phyloP scores from a whole-genome alignment of 805 yeast genomes.

The Maudiozyma turicensis region DNA sequence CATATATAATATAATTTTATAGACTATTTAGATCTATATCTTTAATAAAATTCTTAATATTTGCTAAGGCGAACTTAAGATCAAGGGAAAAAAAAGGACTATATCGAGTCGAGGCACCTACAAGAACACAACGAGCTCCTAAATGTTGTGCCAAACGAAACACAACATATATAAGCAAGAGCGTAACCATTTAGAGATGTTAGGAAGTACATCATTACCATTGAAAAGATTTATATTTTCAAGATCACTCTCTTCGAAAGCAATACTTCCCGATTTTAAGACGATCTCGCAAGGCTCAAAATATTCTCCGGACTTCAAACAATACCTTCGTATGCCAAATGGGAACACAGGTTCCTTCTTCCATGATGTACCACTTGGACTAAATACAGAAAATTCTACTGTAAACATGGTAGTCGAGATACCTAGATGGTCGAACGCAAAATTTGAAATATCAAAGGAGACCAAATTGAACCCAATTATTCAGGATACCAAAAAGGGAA shows the following conservation, averaged over 20 bases:
- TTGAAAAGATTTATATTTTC: background rate
- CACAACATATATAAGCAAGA: too few species aligned
- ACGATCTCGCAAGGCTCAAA: conserved; percentile 30
- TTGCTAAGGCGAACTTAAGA: too few species aligned
- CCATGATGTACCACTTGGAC: conserved; percentile 59
- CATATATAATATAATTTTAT: background rate
- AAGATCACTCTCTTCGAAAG: background rate
- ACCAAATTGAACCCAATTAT: conserved; percentile 61
- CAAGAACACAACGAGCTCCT: too few species aligned
- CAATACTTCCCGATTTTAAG: conserved; percentile 3
- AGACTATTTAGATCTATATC: too few species aligned
- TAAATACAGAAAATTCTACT: conserved; percentile 32
- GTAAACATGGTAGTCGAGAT: conserved; percentile 67
- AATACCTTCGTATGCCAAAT: conserved; percentile 34
- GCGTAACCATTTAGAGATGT: background rate
- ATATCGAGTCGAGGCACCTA: too few species aligned
- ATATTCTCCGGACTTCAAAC: conserved; percentile 32
- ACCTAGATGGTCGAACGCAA: conserved; percentile 76
- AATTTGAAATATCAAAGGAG: conserved; percentile 62
- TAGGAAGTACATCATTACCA: background rate
- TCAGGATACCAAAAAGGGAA: conserved; percentile 65
- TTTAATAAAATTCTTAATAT: too few species aligned
- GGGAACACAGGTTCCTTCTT: conserved; percentile 51
- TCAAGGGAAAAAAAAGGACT: too few species aligned
- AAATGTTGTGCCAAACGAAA: too few species aligned